Evolutionary conservation across 2,329 filamentous ascomycete genomes (phyloP).

Genomic region (Alternaria viburni): DNA sequence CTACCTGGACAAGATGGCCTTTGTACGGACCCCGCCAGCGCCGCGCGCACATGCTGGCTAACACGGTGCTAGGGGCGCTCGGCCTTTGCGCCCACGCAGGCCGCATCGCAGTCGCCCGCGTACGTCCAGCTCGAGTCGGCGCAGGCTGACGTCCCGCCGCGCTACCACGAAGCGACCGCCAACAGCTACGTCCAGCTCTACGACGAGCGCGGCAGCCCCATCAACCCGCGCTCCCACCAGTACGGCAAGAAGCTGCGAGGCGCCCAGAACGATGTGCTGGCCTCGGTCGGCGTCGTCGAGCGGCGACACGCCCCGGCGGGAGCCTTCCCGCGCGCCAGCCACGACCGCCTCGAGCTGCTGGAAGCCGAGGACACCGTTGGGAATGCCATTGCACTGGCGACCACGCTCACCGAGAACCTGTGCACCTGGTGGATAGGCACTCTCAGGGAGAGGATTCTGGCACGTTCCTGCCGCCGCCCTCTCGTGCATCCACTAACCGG

Average conservation of each 20-base stretch:
- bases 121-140: slow-evolving; percentile 37
- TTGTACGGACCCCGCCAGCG: slow-evolving; percentile 31
- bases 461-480: slow-evolving; percentile 4
- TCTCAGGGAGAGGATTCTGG: slow-evolving; percentile 37
- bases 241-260: slow-evolving; percentile 51
- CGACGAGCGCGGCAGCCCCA: slow-evolving; percentile 53
- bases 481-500: neutral
- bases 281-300: slow-evolving; percentile 56
- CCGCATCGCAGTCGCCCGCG: slow-evolving; percentile 27
- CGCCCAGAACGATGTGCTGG: slow-evolving; percentile 57
- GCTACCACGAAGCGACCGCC: slow-evolving; percentile 28
- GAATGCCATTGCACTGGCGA: slow-evolving; percentile 29
- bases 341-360: slow-evolving; percentile 36
- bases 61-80: slow-evolving; percentile 48
- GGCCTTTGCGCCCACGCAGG: slow-evolving; percentile 46
- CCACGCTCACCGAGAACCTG: slow-evolving; percentile 33
- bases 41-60: slow-evolving; percentile 12
- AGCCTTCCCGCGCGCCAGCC: slow-evolving; percentile 34
- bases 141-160: slow-evolving; percentile 30
- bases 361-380: slow-evolving; percentile 41
- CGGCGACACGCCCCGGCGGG: slow-evolving; percentile 38
- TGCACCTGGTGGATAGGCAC: slow-evolving; percentile 47
- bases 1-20: slow-evolving; percentile 47
- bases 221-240: slow-evolving; percentile 50
- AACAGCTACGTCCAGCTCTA: slow-evolving; percentile 50